Evolutionary conservation across 1,284 basidiomycete species (phyloP), one percentile per base, ranked within the genome.

Genomic region (Cutaneotrichosporon sp.): DNA sequence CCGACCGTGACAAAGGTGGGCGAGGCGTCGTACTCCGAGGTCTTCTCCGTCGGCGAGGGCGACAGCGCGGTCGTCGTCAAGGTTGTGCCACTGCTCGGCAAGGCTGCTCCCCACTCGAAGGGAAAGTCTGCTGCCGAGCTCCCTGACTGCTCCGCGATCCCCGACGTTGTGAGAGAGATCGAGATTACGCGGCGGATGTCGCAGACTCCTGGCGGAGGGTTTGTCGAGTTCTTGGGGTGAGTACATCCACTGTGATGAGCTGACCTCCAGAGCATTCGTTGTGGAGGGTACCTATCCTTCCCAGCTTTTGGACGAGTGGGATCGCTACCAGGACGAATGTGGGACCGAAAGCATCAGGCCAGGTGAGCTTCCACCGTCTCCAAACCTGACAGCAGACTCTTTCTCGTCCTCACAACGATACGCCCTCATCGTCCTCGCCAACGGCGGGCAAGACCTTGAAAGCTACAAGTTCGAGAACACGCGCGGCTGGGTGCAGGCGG

Each of bases 1-100:
- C 27, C 27, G 10, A 33, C 46, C 1, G 27, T 42, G 76, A 82
- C 81, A 65, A 99, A 99, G 80, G 88, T 97, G 57, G 95, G 95
- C 50, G 95, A 99, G 80, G 95, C 95, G 13, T 93, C 91, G 53
- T 99, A 91, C 78, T 97, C 93, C 0, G 95, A 99, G 74, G 97
- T 99, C n/a, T 99, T 92, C 79, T 88, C 88, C 4, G 87, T 94
- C 54, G 51, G 36, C 2, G 87, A 54, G 1, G 81, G 84, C 36
- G 71, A 54, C 33, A 52, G 59, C 7, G 65, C 62, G 25, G 60
- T 69, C 2, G 71, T 77, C 4, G 60, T 72, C 42, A 75, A 73
- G 53, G 65, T 73, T 36, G 66, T 69, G 11, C 74, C 73, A 1
- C 63, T 75, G 0, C 34, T 68, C 1, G 54, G 45, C 25, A 50